Conservation (phyloP, 805 yeast species). For the Starmerella asiatica region DNA sequence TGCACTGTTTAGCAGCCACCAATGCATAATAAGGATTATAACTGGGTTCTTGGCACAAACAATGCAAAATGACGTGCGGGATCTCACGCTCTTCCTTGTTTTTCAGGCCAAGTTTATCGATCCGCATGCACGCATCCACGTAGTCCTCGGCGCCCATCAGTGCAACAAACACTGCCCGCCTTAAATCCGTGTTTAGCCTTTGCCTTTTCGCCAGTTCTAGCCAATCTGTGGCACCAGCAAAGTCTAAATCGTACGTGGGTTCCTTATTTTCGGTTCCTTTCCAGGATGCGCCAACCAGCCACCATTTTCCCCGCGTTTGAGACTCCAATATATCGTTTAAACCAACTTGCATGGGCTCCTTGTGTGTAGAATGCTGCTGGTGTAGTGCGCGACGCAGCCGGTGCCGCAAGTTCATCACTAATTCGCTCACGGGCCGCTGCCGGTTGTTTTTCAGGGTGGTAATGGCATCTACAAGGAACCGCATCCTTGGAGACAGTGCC, state of each 20-base stretch:
- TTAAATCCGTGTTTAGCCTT: slow-evolving; percentile 88
- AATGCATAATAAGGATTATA: slow-evolving; percentile 85
- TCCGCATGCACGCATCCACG: slow-evolving; percentile 68
- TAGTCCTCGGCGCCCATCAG: slow-evolving; percentile 92
- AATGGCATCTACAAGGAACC: slow-evolving; percentile 72
- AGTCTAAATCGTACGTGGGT: slow-evolving; percentile 49
- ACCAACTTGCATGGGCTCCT: slow-evolving; percentile 73
- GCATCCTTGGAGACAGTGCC: slow-evolving; percentile 46
- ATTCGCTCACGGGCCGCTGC: slow-evolving; percentile 44
- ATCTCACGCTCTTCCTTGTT: slow-evolving; percentile 74
- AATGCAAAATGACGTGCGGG: slow-evolving; percentile 71
- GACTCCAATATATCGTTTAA: slow-evolving; percentile 67
- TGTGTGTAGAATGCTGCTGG: slow-evolving; percentile 19
- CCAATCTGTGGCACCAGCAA: slow-evolving; percentile 53
- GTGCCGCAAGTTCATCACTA: slow-evolving; percentile 38
- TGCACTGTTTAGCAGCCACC: slow-evolving; percentile 64
- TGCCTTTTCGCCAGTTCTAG: slow-evolving; percentile 69
- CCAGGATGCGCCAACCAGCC: slow-evolving; percentile 99
- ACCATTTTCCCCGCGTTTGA: slow-evolving; percentile 88
- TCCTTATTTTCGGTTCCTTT: slow-evolving; percentile 48
- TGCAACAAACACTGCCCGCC: slow-evolving; percentile 86
- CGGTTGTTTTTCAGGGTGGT: slow-evolving; percentile 79
- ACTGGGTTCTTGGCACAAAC: slow-evolving; percentile 66
- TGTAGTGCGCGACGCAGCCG: slow-evolving; percentile 48
- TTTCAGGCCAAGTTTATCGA: slow-evolving; percentile 68